phyloP scores from a whole-genome alignment of 192 early-diverging fungal species.

The Diversispora epigaea region DNA sequence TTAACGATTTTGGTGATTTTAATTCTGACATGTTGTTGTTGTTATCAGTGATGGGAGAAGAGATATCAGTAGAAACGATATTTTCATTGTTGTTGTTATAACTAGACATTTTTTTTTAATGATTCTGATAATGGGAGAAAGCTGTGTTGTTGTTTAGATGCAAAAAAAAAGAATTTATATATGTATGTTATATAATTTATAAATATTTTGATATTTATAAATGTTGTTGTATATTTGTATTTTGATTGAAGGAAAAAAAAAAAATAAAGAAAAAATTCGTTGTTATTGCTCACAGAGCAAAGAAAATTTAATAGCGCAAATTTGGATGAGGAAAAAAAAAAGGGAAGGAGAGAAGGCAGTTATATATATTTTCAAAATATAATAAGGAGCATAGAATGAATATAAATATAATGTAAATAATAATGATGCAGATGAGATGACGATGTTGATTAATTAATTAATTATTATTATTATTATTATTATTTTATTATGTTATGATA shows the following conservation, averaged over 20 bases:
- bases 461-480: too few relatives aligned
- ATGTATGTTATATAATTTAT: not conserved
- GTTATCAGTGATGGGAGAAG: too few relatives aligned
- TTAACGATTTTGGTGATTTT: not conserved
- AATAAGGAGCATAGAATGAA: not conserved
- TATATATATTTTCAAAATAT: not conserved
- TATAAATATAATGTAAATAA: too few relatives aligned
- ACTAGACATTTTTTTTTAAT: too few relatives aligned
- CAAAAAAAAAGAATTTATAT: too few relatives aligned
- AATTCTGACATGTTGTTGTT: not conserved
- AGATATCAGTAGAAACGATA: too few relatives aligned
- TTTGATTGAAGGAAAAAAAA: not conserved
- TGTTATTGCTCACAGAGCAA: not conserved
- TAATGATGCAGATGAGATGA: too few relatives aligned
- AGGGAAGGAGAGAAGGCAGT: not conserved
- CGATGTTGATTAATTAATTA: too few relatives aligned
- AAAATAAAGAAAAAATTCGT: not conserved
- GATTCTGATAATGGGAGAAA: too few relatives aligned
- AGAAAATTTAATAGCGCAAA: not conserved
- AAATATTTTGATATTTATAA: not conserved
- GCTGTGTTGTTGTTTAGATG: too few relatives aligned
- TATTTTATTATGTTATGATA: too few relatives aligned
- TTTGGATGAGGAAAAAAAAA: conserved; percentile 1
- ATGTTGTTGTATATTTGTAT: not conserved
- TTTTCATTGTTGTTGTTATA: too few relatives aligned